phyloP scores from a whole-genome alignment of 305 asterid species.

The Nicotiana rustica region DNA sequence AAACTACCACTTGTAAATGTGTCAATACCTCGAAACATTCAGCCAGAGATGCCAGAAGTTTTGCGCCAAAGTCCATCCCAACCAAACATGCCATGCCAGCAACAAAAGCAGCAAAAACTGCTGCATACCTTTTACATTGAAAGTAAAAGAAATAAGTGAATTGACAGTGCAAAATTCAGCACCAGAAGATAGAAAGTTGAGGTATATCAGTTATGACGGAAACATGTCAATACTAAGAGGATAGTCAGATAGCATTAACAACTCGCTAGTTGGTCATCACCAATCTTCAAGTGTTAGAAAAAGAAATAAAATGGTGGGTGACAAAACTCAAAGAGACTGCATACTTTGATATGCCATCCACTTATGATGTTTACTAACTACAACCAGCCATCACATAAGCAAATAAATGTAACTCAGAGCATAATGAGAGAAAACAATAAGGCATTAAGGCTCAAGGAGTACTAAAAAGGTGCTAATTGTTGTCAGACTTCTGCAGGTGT shows the following conservation, averaged over 20 bases:
- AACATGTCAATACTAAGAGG: conserved; percentile 2
- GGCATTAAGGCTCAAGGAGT: conserved; percentile 2
- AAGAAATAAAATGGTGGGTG: conserved; percentile 3
- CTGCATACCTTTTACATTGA: conserved; percentile 68
- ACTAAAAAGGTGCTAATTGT: not conserved
- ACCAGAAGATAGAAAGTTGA: not conserved
- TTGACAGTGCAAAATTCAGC: not conserved
- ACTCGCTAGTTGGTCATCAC: not conserved
- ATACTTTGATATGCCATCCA: not conserved
- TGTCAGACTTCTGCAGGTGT: not conserved
- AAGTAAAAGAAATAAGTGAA: not conserved
- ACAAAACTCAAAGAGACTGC: conserved; percentile 18
- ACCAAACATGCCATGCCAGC: conserved; percentile 90
- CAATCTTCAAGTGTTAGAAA: not conserved
- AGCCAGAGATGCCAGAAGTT: conserved; percentile 83
- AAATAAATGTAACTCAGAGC: conserved; percentile 23
- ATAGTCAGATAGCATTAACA: conserved; percentile 18
- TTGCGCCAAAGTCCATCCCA: conserved; percentile 95
- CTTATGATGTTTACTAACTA: conserved; percentile 7
- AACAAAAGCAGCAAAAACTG: conserved; percentile 88
- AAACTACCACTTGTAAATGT: conserved; percentile 30
- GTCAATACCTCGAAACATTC: conserved; percentile 77
- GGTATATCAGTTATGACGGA: not conserved
- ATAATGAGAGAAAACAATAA: not conserved
- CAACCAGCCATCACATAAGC: not conserved